Evolutionary conservation across 257 asterid genomes (phyloP).

Genomic region (Ilex aquifolium): DNA sequence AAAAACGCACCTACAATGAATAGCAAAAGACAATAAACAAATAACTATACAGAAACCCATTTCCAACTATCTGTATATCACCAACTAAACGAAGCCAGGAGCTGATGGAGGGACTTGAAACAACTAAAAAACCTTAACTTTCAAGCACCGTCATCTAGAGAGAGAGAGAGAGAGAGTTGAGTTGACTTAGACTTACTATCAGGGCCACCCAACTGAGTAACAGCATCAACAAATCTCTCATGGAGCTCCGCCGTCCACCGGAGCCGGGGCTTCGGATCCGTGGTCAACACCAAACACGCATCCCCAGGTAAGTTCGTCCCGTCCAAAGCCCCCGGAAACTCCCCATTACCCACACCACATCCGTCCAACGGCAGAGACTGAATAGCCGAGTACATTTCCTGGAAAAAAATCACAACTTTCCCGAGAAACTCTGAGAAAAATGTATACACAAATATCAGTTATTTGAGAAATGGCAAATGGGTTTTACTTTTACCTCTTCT

Average conservation of each 20-base stretch:
- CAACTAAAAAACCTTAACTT: too few species aligned
- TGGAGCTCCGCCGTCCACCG: constrained; percentile 77
- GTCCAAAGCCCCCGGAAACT: constrained; percentile 33
- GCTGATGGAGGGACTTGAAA: too few species aligned
- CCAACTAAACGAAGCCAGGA: too few species aligned
- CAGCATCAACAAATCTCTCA: constrained; percentile 64
- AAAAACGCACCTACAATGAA: too few species aligned
- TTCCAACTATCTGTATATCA: too few species aligned
- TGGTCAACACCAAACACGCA: constrained; percentile 53
- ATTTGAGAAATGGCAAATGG: neutral
- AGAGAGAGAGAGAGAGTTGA: too few species aligned
- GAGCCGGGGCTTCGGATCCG: constrained; percentile 73
- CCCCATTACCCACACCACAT: constrained; percentile 27
- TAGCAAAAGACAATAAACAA: too few species aligned
- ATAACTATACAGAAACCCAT: too few species aligned
- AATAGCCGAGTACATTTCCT: constrained; percentile 48
- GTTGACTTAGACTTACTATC: constrained; percentile 38
- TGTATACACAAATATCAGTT: constrained; percentile 6
- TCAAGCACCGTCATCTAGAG: too few species aligned
- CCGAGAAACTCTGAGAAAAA: neutral
- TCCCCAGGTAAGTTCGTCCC: constrained; percentile 59
- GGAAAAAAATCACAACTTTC: neutral
- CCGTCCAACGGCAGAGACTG: constrained; percentile 37
- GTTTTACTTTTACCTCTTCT: neutral
- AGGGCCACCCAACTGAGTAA: constrained; percentile 75